Evolutionary conservation across 1,139 yeast genomes (phyloP), one percentile per base, ranked within the genome.

Genomic region (Debaryomyces subglobosus): DNA sequence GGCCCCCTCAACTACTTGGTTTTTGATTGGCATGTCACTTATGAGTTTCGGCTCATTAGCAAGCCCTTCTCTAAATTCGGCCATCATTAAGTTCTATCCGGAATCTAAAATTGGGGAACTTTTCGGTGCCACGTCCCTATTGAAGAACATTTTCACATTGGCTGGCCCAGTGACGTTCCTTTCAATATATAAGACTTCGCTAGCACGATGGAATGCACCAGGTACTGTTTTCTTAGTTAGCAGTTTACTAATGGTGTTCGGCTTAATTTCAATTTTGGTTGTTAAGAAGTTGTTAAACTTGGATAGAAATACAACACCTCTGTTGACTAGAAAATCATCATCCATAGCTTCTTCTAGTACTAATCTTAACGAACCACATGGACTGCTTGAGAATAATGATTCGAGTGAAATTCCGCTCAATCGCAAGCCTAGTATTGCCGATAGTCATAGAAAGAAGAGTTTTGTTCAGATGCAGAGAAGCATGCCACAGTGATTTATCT

Each of bases 11-110:
- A 59, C 66, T 6, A n/a, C 39, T 1, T 47, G 49, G 13, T 59
- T 59, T 39, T 57, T 58, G 50, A 50, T 65, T 57, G 54, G 61
- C 49, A 44, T 66, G 1, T 45, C 71, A 0, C 53, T 82, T n/a
- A 68, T 80, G 2, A 67, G 86, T 1, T 60, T 84, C 36, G 83
- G 84, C 0, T 67, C 83, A 0, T 46, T 71, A 5, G 48, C 62
- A 12, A 57, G 61, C 5, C 79, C 79, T 0, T 64, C 77, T 2
- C 51, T 71, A 32, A 67, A 62, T 43, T 69, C 78, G 3, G 53
- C 71, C 7, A 57, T 73, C 12, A 63, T 72, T 37, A 74, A 74
- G 53, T 72, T 67, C 49, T 74, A 61, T 52, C 77, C 78, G 0
- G 74, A 69, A 52, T 59, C 68, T 9, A 71, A 64, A 52, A 62